Percentiles rank a stretch among this genome's conserved stretches.
These are phyloP conservation scores for Neopestalotiopsis sp. DNA, from an alignment of 2,329 filamentous ascomycete species.

Conservation along the genomic window DNA sequence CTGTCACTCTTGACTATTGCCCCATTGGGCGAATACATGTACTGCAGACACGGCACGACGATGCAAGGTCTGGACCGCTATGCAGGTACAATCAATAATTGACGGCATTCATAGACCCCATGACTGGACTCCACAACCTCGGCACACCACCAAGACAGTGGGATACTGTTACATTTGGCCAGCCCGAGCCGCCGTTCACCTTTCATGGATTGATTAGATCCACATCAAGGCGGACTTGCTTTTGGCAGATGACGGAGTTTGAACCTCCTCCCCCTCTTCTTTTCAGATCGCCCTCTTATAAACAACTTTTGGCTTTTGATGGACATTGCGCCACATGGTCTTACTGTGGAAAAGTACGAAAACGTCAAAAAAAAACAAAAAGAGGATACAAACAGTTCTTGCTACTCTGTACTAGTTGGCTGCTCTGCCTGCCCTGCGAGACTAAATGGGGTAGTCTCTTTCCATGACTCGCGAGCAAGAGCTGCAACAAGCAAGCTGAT, in stretches of 20 bases:
- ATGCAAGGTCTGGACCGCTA: neutral
- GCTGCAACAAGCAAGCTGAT: neutral
- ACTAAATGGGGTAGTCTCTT: no score
- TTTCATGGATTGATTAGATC: neutral
- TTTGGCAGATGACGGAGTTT: neutral
- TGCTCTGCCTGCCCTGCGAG: no score
- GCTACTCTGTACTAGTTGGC: no score
- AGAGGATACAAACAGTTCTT: no score
- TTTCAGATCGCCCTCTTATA: no score
- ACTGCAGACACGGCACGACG: neutral
- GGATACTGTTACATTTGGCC: constrained; percentile 9
- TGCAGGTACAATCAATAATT: neutral
- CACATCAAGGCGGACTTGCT: neutral
- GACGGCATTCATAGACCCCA: neutral
- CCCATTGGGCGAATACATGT: neutral
- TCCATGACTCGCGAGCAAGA: neutral
- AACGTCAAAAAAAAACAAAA: neutral
- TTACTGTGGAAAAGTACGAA: neutral
- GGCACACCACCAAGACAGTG: neutral
- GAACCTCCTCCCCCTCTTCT: no score
- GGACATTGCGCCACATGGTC: no score
- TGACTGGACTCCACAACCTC: neutral
- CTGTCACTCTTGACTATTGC: neutral
- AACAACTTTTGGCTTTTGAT: no score
- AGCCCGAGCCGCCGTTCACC: neutral